Evolutionary conservation across 257 asterid species (phyloP), one percentile per base, ranked within the genome.

Genomic region (Scutellaria minor): DNA sequence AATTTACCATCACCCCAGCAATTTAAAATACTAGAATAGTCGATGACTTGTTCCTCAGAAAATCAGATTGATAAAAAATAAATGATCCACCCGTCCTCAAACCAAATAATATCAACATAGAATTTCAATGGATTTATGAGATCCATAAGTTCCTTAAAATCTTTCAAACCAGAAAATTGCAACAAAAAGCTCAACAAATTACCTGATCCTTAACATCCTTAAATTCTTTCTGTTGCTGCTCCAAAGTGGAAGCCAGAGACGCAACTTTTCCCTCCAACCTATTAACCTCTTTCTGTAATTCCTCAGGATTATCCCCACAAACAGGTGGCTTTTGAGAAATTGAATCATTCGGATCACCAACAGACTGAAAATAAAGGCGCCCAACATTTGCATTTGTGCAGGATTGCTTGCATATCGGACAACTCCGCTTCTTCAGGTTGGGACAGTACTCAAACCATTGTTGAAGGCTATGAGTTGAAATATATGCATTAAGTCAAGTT

Each of bases 361-460:
- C 73, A 0, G 98, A 95, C 79, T 92, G 98, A 70, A 95, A 92
- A 85, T 86, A 92, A 69, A 95, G 96, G 50, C 98, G 95, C 13
- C 78, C 74, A 6, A 85, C 95, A 68, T 80, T 83, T 44, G 88
- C 77, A 72, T 85, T 83, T 13, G 90, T 80, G 74, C 98, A 95
- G 11, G 71, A 70, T 84, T 88, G 97, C 82, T 95, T 95, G 87
- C 99, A 95, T 44, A 92, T 86, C 6, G 99, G 99, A 71, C 99
- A 95, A 59, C 68, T 87, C 88, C 84, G 87, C 88, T 90, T 91
- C 96, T 88, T 95, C 78, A 81, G 76, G 47, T 86, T 87, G 48
- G 89, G 89, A 70, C 99, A 92, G 80, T 90, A 95, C 88, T 95
- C 99, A 31, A 95, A 90, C 98, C 98, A 95, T 76, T 95, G 98